Base-by-base conservation (phyloP, 306 rosid genomes). In the Inga oerstediana region DNA sequence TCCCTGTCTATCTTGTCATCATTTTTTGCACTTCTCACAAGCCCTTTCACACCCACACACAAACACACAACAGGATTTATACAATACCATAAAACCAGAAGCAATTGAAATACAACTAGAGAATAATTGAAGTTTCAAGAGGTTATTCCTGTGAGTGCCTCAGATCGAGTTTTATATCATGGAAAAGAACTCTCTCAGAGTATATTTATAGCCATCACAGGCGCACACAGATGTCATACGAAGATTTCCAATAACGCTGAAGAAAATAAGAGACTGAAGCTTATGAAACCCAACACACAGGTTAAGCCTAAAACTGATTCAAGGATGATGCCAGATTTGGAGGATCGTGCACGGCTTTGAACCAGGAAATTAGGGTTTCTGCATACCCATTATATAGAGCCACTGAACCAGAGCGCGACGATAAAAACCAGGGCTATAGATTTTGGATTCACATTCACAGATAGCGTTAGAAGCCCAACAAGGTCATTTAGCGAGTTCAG, bases 1-100 rank as follows among this genome's bases (percentile, higher is more conserved):
- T 89, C 92, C 91, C 92, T 89, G 91, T 87, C 92, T 87, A 35
- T 76, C 3, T 67, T 87, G 35, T 87, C 92, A 51, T 87, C 92
- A 85, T 54, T 32, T 85, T 54, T 32, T 85, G 92, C 92, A 72
- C 1, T 62, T 5, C 20, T 45, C 0, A 45, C 10, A 59, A 46
- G 0, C 10, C 17, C 7, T 48, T 46, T 16, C 19, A 1, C 59
- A 61, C 16, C 34, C 56, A 15, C 20, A 4, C 19, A 15, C 7
- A 49, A 15, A 11, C 49, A 45, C 51, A 16, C 58, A 51, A 16
- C 20, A 16, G 8, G 6, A 70, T 1, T 41, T 22, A 4, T 41
- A 7, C 5, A 1, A 19, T 2, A 41, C 52, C 24, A 41, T 11
- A 41, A 39, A 10, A 70, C 46, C 51, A 70, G n/a, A 19, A 16